A percentile compares a stretch with the other conserved stretches of the same genome.
phyloP scores from a whole-genome alignment of 768 basidiomycete genomes.

The Cystobasidium onofrii region DNA sequence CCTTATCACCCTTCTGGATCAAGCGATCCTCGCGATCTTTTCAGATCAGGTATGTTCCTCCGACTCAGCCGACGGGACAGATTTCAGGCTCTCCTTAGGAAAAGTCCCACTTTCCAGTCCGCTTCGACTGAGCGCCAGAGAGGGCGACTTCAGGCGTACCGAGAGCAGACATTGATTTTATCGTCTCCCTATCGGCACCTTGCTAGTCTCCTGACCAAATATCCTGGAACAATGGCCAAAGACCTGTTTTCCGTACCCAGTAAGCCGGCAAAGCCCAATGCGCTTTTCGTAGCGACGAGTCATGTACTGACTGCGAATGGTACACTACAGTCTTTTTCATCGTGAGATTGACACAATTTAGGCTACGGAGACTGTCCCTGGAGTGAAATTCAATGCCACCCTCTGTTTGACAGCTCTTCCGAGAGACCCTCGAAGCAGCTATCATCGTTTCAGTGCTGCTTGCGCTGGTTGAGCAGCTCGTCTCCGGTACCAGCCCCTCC shows the following conservation, averaged over 20 bases:
- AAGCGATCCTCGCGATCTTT: neutral
- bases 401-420: constrained; percentile 52
- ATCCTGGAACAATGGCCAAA: neutral
- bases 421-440: constrained; percentile 84
- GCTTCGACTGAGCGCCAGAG: too few relatives aligned
- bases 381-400: neutral
- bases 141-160: too few relatives aligned
- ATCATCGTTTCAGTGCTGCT: constrained; percentile 89
- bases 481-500: constrained; percentile 40
- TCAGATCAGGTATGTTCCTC: neutral
- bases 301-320: neutral
- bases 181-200: neutral
- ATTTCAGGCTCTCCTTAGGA: neutral
- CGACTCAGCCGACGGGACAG: neutral
- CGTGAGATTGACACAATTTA: constrained; percentile 40
- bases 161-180: too few relatives aligned
- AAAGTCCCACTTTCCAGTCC: too few relatives aligned
- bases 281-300: too few relatives aligned
- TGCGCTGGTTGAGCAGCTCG: constrained; percentile 79
- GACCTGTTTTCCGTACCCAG: constrained; percentile 21
- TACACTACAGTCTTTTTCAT: constrained; percentile 78
- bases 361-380: too few relatives aligned
- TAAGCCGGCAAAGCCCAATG: neutral
- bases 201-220: neutral
- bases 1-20: neutral